Evolutionary conservation across 2,329 filamentous ascomycete species (phyloP).

Genomic region (Malbranchea zuffiana): DNA sequence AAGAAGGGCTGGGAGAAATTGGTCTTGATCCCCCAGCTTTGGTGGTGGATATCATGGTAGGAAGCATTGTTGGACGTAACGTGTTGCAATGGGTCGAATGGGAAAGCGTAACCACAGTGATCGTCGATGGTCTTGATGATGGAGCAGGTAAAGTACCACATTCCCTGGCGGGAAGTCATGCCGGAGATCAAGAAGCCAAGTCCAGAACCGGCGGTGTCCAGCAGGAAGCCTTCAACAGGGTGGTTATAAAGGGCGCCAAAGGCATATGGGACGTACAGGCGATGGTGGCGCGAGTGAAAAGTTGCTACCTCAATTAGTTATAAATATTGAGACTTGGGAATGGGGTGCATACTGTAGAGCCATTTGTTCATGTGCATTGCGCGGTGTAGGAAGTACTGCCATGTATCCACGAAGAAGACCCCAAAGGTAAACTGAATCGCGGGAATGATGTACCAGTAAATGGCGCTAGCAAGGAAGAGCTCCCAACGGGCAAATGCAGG

Average conservation of each 20-base stretch:
- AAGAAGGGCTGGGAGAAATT: constrained; percentile 51
- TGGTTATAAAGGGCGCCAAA: constrained; percentile 97
- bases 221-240: constrained; percentile 81
- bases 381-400: constrained; percentile 96
- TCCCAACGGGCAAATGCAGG: constrained; percentile 81
- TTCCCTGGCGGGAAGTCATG: constrained; percentile 76
- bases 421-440: constrained; percentile 64
- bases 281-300: constrained; percentile 91
- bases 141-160: constrained; percentile 78
- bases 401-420: constrained; percentile 74
- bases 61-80: constrained; percentile 89
- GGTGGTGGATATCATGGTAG: constrained; percentile 97
- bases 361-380: constrained; percentile 96
- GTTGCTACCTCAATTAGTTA: constrained; percentile 45
- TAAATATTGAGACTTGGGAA: neutral
- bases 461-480: constrained; percentile 56
- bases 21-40: constrained; percentile 93
- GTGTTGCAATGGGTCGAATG: constrained; percentile 86
- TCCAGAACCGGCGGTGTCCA: constrained; percentile 81
- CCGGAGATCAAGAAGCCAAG: constrained; percentile 69
- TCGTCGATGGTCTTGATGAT: constrained; percentile 97
- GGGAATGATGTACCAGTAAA: constrained; percentile 73
- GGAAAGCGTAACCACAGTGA: constrained; percentile 91
- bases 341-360: constrained; percentile 66
- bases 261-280: constrained; percentile 93